phyloP scores from a whole-genome alignment of 2,329 filamentous ascomycete species.

The Aureobasidium pullulans region DNA sequence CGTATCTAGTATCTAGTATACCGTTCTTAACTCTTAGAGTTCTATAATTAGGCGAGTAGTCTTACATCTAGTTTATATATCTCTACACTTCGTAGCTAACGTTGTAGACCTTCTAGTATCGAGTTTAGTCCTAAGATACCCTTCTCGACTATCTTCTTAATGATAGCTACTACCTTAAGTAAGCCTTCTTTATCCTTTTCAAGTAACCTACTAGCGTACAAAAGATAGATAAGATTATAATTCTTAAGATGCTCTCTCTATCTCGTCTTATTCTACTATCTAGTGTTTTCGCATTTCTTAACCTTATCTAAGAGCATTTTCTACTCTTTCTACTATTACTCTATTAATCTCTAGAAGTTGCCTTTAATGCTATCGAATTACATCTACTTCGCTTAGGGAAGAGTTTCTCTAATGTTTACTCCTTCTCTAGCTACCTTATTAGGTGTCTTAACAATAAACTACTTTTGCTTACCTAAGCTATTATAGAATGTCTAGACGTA shows the following conservation, averaged over 20 bases:
- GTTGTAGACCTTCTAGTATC: slow-evolving; percentile 14
- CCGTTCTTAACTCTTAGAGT: slow-evolving; percentile 17
- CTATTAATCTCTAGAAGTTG: not conserved
- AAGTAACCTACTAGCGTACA: slow-evolving; percentile 15
- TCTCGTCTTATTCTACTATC: slow-evolving; percentile 15
- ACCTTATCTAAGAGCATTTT: not conserved
- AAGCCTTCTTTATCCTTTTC: slow-evolving; percentile 13
- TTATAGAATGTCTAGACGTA: not conserved
- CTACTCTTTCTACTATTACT: not conserved
- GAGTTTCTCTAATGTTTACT: not conserved
- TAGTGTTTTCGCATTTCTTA: not conserved
- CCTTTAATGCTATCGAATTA: not conserved
- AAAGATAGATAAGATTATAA: slow-evolving; percentile 9
- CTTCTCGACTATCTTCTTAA: slow-evolving; percentile 15
- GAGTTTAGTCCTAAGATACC: slow-evolving; percentile 15
- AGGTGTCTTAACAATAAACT: not conserved
- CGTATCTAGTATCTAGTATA: slow-evolving; percentile 17
- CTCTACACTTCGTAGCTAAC: slow-evolving; percentile 17
- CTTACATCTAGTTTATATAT: slow-evolving; percentile 12
- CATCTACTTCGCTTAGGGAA: not conserved
- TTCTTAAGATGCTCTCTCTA: slow-evolving; percentile 16
- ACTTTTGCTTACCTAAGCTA: not conserved
- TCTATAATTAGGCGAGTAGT: slow-evolving; percentile 18
- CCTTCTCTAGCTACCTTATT: not conserved
- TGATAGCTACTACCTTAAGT: not conserved